These are phyloP conservation scores for Kazachstania psychrophila DNA, from an alignment of 805 yeast species.

Conservation along the genomic window DNA sequence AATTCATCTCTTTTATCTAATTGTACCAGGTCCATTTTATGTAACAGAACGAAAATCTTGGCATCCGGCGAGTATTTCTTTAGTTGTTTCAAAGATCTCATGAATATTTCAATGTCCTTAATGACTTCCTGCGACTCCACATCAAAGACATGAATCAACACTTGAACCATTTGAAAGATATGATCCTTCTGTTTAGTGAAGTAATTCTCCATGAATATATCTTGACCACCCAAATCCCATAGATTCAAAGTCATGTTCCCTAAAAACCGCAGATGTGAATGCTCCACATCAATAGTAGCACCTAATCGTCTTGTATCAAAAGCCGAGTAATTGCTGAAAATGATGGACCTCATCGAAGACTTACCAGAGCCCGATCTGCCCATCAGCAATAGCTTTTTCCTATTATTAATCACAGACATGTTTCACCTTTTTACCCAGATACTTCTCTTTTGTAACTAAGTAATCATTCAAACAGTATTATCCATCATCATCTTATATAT, in stretches of 20 bases:
- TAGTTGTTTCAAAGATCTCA: slow-evolving; percentile 70
- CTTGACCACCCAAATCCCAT: slow-evolving; percentile 99
- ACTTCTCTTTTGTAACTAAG: background rate
- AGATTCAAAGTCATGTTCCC: slow-evolving; percentile 92
- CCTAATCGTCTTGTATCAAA: slow-evolving; percentile 92
- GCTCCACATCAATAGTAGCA: slow-evolving; percentile 98
- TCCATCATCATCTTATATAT: too few relatives aligned
- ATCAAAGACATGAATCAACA: slow-evolving; percentile 90
- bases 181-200: slow-evolving; percentile 82
- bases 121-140: slow-evolving; percentile 87
- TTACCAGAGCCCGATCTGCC: slow-evolving; percentile 97
- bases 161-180: slow-evolving; percentile 91
- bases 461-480: too few relatives aligned
- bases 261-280: slow-evolving; percentile 81
- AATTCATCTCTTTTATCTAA: slow-evolving; percentile 76
- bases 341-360: slow-evolving; percentile 93
- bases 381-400: slow-evolving; percentile 59
- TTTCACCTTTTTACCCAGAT: background rate
- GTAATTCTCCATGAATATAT: slow-evolving; percentile 91
- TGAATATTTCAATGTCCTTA: slow-evolving; percentile 88
- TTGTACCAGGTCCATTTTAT: slow-evolving; percentile 94
- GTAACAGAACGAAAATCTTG: slow-evolving; percentile 81
- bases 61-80: slow-evolving; percentile 83
- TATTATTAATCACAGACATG: slow-evolving; percentile 23
- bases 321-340: slow-evolving; percentile 91